Base-by-base conservation (phyloP, 768 basidiomycete genomes). In the Hypsizygus marmoreus region DNA sequence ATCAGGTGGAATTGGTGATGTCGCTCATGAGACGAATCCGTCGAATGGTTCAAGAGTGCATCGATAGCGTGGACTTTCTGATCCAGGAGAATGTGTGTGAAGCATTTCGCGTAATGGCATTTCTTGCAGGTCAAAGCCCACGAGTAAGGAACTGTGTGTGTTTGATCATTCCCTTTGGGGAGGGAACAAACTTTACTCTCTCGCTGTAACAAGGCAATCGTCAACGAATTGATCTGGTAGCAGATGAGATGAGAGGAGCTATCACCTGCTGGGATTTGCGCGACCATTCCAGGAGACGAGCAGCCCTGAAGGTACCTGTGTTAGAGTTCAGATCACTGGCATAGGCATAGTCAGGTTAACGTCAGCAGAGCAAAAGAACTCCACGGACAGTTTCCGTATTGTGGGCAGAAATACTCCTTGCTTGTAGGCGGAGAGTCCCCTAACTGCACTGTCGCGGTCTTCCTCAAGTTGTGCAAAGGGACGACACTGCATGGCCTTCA, bases 401-500 rank as follows among this genome's bases (percentile, higher is more conserved):
- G 17, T 7, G 40, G 22, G 6, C 25, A 33, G 17, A 35, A 32
- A 13, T 17, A 20, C n/a, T 43, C 24, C 19, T 16, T 40, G n/a
- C 16, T 14, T 29, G 23, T 34, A 31, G 9, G 3, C 16, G 24
- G 39, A 45, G 12, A 66, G 35, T 7, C 57, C n/a, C 3, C 50
- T 31, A 0, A 58, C 44, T 11, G 59, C 67, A 17, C 45, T 43
- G 16, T 76, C 71, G 28, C 81, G 73, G 34, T 67, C 65, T 16
- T 54, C 35, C 9, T 81, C 45, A 3, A 91, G 66, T 1, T 70
- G 58, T 1, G 62, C 52, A 46, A 84, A 80, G 1, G 73, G 65
- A 31, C 76, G 75, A 54, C 72, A 76, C 57, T 88, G 87, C 47
- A 72, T 70, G 0, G 86, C 80, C 10, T 64, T 51, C 88, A 91